phyloP scores from a whole-genome alignment of 2,329 filamentous ascomycete genomes.

The Pseudogymnoascus sp. region DNA sequence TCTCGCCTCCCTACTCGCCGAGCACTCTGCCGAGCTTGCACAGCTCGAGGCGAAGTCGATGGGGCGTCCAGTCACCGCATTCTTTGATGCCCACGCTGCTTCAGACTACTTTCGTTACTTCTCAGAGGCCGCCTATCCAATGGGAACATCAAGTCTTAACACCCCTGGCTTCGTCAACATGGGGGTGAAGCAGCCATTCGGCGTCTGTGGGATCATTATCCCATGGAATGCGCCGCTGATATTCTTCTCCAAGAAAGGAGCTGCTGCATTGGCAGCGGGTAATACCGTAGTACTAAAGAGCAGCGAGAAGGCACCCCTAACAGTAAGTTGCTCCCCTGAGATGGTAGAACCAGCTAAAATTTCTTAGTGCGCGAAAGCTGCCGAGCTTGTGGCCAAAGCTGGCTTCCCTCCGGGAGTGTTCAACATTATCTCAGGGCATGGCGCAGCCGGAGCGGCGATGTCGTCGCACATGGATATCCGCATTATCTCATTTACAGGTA shows the following conservation, averaged over 20 bases:
- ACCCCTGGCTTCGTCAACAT: slow-evolving; percentile 1
- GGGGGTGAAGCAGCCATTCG: slow-evolving; percentile 28
- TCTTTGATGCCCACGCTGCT: slow-evolving; percentile 13
- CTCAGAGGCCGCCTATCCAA: background rate
- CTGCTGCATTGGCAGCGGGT: slow-evolving; percentile 48
- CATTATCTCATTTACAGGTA: slow-evolving; percentile 51
- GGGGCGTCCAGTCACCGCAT: slow-evolving; percentile 11
- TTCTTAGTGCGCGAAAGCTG: slow-evolving; percentile 17
- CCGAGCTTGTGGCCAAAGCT: background rate
- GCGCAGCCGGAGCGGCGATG: slow-evolving; percentile 43
- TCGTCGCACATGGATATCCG: slow-evolving; percentile 41
- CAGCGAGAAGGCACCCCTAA: slow-evolving; percentile 43
- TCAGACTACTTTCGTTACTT: background rate
- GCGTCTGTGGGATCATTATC: slow-evolving; percentile 40
- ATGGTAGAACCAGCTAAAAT: slow-evolving; percentile 40
- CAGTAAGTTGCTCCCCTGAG: slow-evolving; percentile 42
- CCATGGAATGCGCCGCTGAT: slow-evolving; percentile 51
- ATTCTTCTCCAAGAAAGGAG: slow-evolving; percentile 45
- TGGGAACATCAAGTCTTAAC: background rate
- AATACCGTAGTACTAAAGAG: slow-evolving; percentile 38
- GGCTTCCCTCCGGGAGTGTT: slow-evolving; percentile 44
- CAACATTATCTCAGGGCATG: slow-evolving; percentile 45
- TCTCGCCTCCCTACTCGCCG: slow-evolving; percentile 4
- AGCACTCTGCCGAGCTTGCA: slow-evolving; percentile 36
- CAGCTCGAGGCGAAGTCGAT: slow-evolving; percentile 46